A percentile compares a stretch with the other conserved stretches of the same genome.
Conservation (phyloP, 257 asterid species). For the Jacaranda copaia region DNA sequence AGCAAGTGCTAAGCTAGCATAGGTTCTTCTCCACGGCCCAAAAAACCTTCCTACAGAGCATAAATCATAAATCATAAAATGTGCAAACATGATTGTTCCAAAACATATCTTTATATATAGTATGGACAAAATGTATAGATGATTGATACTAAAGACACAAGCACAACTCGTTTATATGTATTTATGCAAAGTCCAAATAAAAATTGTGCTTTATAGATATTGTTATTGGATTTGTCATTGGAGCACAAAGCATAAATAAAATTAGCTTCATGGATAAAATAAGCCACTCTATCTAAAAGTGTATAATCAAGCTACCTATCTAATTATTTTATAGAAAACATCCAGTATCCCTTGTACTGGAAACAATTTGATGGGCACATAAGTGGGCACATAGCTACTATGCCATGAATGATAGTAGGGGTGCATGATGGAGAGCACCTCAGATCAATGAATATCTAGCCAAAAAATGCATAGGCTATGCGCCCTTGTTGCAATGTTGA, state of each 20-base stretch:
- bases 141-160: background rate
- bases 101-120: too few relatives aligned
- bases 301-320: slow-evolving; percentile 76
- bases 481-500: too few relatives aligned
- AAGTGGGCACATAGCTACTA: too few relatives aligned
- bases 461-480: slow-evolving; percentile 28
- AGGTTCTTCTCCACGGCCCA: slow-evolving; percentile 97
- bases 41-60: slow-evolving; percentile 77
- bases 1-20: slow-evolving; percentile 92
- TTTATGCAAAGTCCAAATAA: slow-evolving; percentile 15
- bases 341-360: slow-evolving; percentile 91
- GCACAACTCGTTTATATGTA: too few relatives aligned
- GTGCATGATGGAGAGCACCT: slow-evolving; percentile 97
- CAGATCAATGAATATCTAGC: slow-evolving; percentile 94
- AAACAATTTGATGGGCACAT: slow-evolving; percentile 96
- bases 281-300: too few relatives aligned
- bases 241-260: too few relatives aligned
- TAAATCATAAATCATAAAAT: slow-evolving; percentile 9
- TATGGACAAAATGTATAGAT: too few relatives aligned
- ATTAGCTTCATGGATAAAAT: too few relatives aligned
- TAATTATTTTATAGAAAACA: slow-evolving; percentile 85
- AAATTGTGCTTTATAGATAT: background rate
- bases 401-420: slow-evolving; percentile 97
- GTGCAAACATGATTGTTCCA: background rate
- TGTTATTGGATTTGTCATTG: background rate